Evolutionary conservation across 805 yeast species (phyloP).

Genomic region (Yarrowia porcina): DNA sequence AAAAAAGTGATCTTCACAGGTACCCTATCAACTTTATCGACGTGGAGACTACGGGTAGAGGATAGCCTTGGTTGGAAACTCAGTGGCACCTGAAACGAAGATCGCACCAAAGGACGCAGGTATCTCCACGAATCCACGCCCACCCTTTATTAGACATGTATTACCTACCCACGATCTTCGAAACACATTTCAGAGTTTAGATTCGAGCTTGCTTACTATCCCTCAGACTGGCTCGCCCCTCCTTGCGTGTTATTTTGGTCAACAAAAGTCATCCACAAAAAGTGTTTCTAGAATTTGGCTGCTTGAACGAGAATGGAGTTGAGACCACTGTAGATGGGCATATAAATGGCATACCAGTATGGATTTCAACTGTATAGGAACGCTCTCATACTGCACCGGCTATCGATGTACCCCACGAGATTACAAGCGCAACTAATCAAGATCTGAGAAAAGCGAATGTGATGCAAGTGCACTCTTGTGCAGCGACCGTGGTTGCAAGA

Average conservation of each 20-base stretch:
- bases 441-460: neutral
- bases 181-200: neutral
- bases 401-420: too few species aligned
- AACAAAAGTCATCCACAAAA: neutral
- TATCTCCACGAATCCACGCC: conserved; percentile 7
- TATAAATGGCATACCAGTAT: too few species aligned
- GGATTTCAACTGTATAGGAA: too few species aligned
- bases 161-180: conserved; percentile 1
- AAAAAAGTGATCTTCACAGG: neutral
- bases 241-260: neutral
- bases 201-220: neutral
- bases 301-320: too few species aligned
- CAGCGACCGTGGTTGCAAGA: conserved; percentile 9
- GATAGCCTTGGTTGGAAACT: too few species aligned
- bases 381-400: too few species aligned
- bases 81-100: too few species aligned
- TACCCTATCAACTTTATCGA: conserved; percentile 8
- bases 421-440: too few species aligned
- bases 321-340: too few species aligned
- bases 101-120: conserved; percentile 16
- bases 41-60: too few species aligned
- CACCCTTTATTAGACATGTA: neutral
- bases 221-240: neutral
- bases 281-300: too few species aligned
- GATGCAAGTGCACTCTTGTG: conserved; percentile 9